Evolutionary conservation across 225 moss, liverwort and hornwort genomes (phyloP), one percentile per base, ranked within the genome.

Genomic region (Polytrichum formosum): DNA sequence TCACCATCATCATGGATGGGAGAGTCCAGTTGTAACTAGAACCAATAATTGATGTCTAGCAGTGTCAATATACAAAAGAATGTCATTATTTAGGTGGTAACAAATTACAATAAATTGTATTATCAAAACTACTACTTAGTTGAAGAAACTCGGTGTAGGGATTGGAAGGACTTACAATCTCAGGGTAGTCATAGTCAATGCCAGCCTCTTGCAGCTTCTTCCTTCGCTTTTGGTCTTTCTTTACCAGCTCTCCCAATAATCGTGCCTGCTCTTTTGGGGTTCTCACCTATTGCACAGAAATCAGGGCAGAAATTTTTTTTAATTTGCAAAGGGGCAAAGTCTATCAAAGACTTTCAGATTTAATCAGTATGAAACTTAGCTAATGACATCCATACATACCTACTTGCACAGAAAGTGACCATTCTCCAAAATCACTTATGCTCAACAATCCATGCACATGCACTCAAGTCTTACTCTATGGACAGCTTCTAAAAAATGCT

Each of bases 111-210:
- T 22, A 58, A 19, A 5, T 22, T 58, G 56, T 7, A 58, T 7
- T 56, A 5, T 2, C 20, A 21, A 59, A 59, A 23, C 6, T 20
- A 2, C 58, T 23, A 27, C 26, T 5, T 8, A 26, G 3, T 16
- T 23, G 5, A 62, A 62, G 9, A 23, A 62, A 1, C 58, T 20
- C 17, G 3, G 18, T 26, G 31, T 31, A 53, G 19, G 17, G 7
- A 30, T 22, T 58, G 31, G 26, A 37, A 63, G 20, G 55, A 59
- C 88, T 63, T 78, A 92, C 97, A 85, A 94, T 77, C 67, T 87
- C 90, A 26, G 94, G 98, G 58, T 92, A 98, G 64, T 86, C 87
- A 76, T 79, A 98, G 26, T 94, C 91, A 31, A 98, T 92, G 73
- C 98, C 98, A 33, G 74, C 82, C 25, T 76, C 90, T 64, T 83